A percentile compares a stretch with the other conserved stretches of the same genome.
phyloP scores from a whole-genome alignment of 169 alveolate species.

The Plasmodium inui region DNA sequence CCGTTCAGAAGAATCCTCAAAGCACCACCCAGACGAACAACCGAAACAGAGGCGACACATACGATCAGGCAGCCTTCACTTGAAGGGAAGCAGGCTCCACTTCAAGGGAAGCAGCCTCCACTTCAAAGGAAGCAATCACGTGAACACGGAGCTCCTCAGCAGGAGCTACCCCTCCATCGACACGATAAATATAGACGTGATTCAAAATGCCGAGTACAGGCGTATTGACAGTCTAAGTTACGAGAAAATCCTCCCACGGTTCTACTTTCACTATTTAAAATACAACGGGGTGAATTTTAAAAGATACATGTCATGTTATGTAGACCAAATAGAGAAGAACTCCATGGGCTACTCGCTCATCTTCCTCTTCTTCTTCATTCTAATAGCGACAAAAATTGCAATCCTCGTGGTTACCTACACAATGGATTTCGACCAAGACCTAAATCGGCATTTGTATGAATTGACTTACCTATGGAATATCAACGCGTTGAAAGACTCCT shows the following conservation, averaged over 20 bases:
- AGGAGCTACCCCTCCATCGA: constrained; percentile 1
- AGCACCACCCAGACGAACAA: not conserved
- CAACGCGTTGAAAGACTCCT: not conserved
- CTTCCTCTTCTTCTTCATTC: constrained; percentile 37
- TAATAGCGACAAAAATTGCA: constrained; percentile 47
- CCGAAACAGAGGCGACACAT: not conserved
- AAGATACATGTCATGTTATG: constrained; percentile 42
- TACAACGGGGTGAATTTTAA: constrained; percentile 34
- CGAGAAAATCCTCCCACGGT: not conserved
- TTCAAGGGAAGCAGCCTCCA: not conserved
- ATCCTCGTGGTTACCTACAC: constrained; percentile 34
- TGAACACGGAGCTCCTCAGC: not conserved
- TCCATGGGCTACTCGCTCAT: not conserved
- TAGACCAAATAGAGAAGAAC: constrained; percentile 39
- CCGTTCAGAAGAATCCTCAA: not conserved
- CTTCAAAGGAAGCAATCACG: not conserved
- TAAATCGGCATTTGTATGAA: constrained; percentile 14
- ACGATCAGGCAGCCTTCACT: not conserved
- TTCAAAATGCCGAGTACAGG: not conserved
- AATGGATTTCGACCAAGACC: constrained; percentile 21
- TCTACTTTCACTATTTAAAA: constrained; percentile 11
- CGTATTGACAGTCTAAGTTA: constrained; percentile 8
- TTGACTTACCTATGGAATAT: constrained; percentile 16
- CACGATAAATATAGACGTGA: not conserved
- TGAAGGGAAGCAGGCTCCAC: not conserved